phyloP scores from a whole-genome alignment of 2,329 filamentous ascomycete genomes.

The Ophiosphaerella korrae region DNA sequence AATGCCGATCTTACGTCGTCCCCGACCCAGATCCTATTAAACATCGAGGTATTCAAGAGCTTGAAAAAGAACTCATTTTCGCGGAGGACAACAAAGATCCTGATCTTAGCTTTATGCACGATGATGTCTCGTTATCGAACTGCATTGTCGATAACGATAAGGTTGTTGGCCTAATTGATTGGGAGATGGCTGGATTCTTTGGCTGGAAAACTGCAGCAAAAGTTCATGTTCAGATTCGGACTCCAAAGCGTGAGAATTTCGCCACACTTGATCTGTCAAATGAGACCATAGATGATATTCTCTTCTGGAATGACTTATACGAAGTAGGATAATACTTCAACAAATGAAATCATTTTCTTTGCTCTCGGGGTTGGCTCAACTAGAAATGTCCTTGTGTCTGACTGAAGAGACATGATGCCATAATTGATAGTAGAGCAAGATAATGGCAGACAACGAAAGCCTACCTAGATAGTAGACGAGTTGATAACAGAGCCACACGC shows the following conservation, averaged over 20 bases:
- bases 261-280: neutral
- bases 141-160: constrained; percentile 11
- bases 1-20: constrained; percentile 5
- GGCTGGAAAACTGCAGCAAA: constrained; percentile 12
- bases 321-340: neutral
- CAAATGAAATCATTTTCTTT: too few species aligned
- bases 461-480: too few species aligned
- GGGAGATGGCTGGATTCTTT: constrained; percentile 20
- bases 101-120: constrained; percentile 16
- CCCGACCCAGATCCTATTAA: constrained; percentile 7
- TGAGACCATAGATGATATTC: neutral
- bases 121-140: constrained; percentile 16
- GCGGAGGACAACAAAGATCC: neutral
- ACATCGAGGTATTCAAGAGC: constrained; percentile 8
- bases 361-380: too few species aligned
- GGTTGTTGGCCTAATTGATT: constrained; percentile 15
- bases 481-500: too few species aligned
- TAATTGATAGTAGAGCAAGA: too few species aligned
- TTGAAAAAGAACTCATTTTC: constrained; percentile 7
- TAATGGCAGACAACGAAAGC: too few species aligned
- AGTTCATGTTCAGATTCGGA: constrained; percentile 9
- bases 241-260: constrained; percentile 4
- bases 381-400: too few species aligned
- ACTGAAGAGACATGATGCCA: too few species aligned
- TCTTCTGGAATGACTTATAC: too few species aligned